Evolutionary conservation across 352 stramenopile species (phyloP).

Genomic region (Lagenidium sp.): DNA sequence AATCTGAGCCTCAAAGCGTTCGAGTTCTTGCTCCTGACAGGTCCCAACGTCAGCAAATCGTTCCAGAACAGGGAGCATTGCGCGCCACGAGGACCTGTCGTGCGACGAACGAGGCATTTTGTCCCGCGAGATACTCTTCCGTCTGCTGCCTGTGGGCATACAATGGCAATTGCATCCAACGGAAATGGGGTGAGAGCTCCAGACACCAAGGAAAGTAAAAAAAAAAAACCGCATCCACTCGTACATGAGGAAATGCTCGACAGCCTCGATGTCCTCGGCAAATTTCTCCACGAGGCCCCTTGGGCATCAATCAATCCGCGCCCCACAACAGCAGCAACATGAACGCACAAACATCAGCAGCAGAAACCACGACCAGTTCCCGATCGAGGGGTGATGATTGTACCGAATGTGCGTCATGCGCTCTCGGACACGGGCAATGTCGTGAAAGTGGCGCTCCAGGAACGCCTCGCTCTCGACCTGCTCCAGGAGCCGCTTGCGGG

Average conservation of each 20-base stretch:
- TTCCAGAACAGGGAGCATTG: too few species aligned
- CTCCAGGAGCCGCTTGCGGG: conserved; percentile 39
- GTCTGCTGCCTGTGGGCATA: conserved; percentile 39
- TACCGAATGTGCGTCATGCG: conserved; percentile 41
- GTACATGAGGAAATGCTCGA: conserved; percentile 57
- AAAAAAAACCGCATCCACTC: neutral
- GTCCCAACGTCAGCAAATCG: too few species aligned
- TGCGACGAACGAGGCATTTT: conserved; percentile 65
- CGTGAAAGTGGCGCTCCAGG: conserved; percentile 50
- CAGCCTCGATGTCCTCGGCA: conserved; percentile 47
- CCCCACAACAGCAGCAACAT: neutral
- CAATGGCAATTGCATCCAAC: too few species aligned
- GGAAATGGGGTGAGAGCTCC: too few species aligned
- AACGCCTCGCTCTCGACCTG: conserved; percentile 66
- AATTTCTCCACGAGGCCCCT: conserved; percentile 45
- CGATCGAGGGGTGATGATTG: too few species aligned
- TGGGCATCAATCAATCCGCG: too few species aligned
- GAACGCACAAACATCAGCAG: neutral
- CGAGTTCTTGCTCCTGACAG: conserved; percentile 72
- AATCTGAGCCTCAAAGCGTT: conserved; percentile 56
- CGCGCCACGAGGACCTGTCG: too few species aligned
- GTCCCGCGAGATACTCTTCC: conserved; percentile 58
- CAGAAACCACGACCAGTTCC: too few species aligned
- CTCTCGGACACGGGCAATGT: conserved; percentile 41
- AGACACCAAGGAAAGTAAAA: neutral